Evolutionary conservation across 228 moss, liverwort and hornwort genomes (phyloP), one percentile per base, ranked within the genome.

Genomic region (Sphagnum fallax): DNA sequence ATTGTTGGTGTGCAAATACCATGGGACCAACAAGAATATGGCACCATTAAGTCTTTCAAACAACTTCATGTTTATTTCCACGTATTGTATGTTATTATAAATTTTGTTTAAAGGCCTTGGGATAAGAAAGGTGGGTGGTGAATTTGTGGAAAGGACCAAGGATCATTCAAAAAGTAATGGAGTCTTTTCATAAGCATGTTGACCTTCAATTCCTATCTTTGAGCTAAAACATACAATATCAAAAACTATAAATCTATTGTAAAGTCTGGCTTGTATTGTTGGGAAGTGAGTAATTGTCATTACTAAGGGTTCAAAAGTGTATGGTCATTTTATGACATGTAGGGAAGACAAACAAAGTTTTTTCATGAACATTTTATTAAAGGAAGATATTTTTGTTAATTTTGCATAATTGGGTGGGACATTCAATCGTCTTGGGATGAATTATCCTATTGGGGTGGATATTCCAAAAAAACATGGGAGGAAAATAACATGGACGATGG

Each of bases 401-500:
- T 92, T 98, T 65, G 92, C 94, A 16, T 89, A 92, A 59, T 65
- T 98, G 55, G 98, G 98, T 1, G 94, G 98, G 16, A 92, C 98
- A 59, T 94, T 93, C 65, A 94, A 94, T 79, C 98, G 94, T 67
- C 70, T 98, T 79, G 78, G 87, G 52, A 94, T 92, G 76, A 81
- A 76, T 10, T 80, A 77, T 67, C 81, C 90, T 0, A 79, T 86
- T 60, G 85, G 81, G 0, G 62, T 76, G 72, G 92, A 92, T 8
- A 89, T 89, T 14, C 53, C 79, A 53, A 88, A 91, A 47, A 92
- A 94, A 67, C 85, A 81, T 98, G 98, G 94, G 94, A 93, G 66
- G 93, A 98, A 81, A 89, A 91, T 71, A 82, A 87, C 76, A 87
- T 98, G 90, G 94, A 94, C 62, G 98, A 94, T 47, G 93, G 82